Evolutionary conservation across 2,329 filamentous ascomycete genomes (phyloP).

Genomic region (Penicillium polonicum): DNA sequence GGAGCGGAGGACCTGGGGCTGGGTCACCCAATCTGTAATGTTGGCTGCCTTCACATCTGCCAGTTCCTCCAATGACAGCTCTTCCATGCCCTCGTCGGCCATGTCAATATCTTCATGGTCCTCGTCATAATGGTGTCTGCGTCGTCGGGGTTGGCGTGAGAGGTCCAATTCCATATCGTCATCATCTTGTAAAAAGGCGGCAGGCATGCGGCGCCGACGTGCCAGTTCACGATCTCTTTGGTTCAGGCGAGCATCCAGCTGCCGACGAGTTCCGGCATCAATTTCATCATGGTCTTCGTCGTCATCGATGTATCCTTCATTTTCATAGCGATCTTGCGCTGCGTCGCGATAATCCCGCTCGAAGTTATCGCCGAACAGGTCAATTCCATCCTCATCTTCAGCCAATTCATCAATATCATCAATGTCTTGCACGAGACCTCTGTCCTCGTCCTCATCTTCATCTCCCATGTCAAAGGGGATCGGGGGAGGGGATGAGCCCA

Average conservation of each 20-base stretch:
- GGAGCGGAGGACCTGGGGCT: constrained; percentile 83
- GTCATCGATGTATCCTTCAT: constrained; percentile 61
- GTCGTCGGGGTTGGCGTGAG: constrained; percentile 77
- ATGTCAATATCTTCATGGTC: constrained; percentile 85
- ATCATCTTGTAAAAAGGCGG: constrained; percentile 66
- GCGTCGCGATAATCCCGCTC: constrained; percentile 59
- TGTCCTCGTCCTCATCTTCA: constrained; percentile 52
- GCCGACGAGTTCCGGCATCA: constrained; percentile 57
- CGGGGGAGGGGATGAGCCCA: constrained; percentile 60
- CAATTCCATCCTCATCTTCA: constrained; percentile 68
- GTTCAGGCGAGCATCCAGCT: constrained; percentile 62
- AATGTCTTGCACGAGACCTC: constrained; percentile 61
- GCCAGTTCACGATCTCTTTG: constrained; percentile 61
- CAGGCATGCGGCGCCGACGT: constrained; percentile 59
- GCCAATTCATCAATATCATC: constrained; percentile 68
- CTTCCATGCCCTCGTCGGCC: constrained; percentile 91
- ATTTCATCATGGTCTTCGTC: constrained; percentile 64
- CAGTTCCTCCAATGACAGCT: constrained; percentile 86
- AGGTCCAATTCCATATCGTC: constrained; percentile 83
- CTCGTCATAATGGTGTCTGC: constrained; percentile 90
- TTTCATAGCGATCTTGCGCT: constrained; percentile 53
- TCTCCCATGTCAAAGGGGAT: constrained; percentile 51
- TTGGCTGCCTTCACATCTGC: constrained; percentile 91
- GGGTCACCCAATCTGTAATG: constrained; percentile 91
- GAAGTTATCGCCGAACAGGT: constrained; percentile 67